Evolutionary conservation across 257 asterid genomes (phyloP).

Genomic region (Solanum habrochaites): DNA sequence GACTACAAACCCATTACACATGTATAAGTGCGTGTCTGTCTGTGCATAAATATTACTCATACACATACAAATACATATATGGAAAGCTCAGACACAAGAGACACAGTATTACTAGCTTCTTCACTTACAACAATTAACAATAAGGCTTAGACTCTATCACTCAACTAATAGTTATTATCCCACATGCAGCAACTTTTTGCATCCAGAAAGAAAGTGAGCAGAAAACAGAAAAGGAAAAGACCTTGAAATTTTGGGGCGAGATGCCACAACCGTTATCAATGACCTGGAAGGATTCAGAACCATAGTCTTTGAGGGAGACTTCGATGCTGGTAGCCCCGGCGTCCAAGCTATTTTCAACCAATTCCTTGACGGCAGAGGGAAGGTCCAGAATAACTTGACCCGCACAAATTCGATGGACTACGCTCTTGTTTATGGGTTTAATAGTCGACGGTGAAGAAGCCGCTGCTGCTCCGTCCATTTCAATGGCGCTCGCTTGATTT

Average conservation of each 20-base stretch:
- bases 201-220: neutral
- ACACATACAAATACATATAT: neutral
- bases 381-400: constrained; percentile 93
- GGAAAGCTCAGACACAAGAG: neutral
- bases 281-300: constrained; percentile 78
- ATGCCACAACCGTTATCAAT: constrained; percentile 89
- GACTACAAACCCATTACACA: neutral
- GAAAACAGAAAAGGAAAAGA: neutral
- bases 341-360: constrained; percentile 97
- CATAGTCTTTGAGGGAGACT: constrained; percentile 61
- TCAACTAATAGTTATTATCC: neutral
- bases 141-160: neutral
- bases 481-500: neutral
- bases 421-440: constrained; percentile 56
- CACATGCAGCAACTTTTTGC: neutral
- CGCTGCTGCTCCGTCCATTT: constrained; percentile 25
- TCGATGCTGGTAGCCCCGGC: constrained; percentile 91
- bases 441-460: constrained; percentile 19
- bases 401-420: constrained; percentile 75
- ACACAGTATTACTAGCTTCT: neutral
- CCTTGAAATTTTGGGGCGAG: constrained; percentile 72
- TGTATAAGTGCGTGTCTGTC: neutral
- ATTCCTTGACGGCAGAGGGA: constrained; percentile 94
- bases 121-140: neutral
- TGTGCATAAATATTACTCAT: neutral